Percentiles rank a stretch among this genome's conserved stretches.
phyloP scores from a whole-genome alignment of 768 basidiomycete genomes.

The Leccinellum luteum region DNA sequence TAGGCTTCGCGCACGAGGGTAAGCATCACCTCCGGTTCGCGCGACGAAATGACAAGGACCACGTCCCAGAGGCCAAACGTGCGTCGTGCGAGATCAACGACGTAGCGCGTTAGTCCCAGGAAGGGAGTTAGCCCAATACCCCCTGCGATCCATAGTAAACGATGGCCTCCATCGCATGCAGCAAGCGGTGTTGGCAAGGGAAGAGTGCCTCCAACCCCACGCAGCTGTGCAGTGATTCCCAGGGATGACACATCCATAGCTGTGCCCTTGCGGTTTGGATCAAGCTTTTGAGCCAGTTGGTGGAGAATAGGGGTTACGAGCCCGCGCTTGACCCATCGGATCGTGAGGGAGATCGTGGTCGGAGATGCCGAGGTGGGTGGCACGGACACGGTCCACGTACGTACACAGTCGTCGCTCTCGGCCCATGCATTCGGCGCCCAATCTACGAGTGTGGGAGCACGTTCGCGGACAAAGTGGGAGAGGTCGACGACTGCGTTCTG shows the following conservation, averaged over 20 bases:
- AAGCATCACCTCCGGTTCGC: conserved; percentile 52
- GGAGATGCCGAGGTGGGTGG: conserved; percentile 14
- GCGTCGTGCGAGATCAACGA: conserved; percentile 12
- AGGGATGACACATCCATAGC: conserved; percentile 28
- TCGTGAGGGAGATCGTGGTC: conserved; percentile 44
- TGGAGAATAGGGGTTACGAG: conserved; percentile 57
- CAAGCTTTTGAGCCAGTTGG: conserved; percentile 31
- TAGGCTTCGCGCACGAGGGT: conserved; percentile 39
- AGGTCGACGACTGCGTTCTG: conserved; percentile 59
- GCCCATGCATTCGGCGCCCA: conserved; percentile 37
- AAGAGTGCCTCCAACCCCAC: conserved; percentile 55
- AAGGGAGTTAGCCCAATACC: conserved; percentile 68
- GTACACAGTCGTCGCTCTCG: conserved; percentile 59
- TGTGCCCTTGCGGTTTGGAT: conserved; percentile 3
- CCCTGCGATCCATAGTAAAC: conserved; percentile 58
- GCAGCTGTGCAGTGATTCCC: conserved; percentile 42
- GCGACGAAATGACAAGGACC: conserved; percentile 47
- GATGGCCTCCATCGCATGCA: conserved; percentile 25
- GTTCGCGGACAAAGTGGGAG: conserved; percentile 45
- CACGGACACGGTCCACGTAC: conserved; percentile 61
- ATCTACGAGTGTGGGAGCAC: conserved; percentile 51
- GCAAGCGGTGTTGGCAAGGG: conserved; percentile 19
- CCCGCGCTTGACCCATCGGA: conserved; percentile 53
- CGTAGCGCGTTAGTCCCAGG: conserved; percentile 45
- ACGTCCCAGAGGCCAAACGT: conserved; percentile 38